Conservation (phyloP, 1,139 yeast genomes). For the Candida sp. region DNA sequence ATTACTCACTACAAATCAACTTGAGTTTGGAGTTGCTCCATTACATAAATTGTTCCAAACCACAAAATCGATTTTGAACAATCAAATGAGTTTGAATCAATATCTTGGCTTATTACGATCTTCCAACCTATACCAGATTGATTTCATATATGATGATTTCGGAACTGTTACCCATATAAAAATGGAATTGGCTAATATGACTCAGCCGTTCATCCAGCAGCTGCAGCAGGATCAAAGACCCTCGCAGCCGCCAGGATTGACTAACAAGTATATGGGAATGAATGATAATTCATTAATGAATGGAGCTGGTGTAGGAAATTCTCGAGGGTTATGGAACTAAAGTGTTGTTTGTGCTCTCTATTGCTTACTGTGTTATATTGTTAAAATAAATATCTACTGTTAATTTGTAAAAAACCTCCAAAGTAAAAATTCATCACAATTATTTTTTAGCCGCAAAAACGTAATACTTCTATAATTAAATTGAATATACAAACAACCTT, state of each 20-base stretch:
- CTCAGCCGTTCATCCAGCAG: conserved; percentile 3
- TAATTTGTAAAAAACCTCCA: no score
- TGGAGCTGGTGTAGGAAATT: conserved; percentile 8
- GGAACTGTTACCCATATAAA: conserved; percentile 46
- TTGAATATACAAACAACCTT: not conserved
- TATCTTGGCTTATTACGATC: conserved; percentile 35
- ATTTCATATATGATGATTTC: conserved; percentile 44
- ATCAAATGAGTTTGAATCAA: conserved; percentile 36
- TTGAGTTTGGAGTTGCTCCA: conserved; percentile 40
- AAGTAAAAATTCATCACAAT: not conserved
- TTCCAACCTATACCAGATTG: conserved; percentile 30
- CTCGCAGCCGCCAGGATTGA: conserved; percentile 10
- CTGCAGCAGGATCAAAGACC: conserved; percentile 7
- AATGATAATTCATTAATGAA: conserved; percentile 9
- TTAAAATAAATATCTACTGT: not conserved
- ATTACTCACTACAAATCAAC: conserved; percentile 27
- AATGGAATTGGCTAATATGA: conserved; percentile 9
- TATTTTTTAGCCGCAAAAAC: no score
- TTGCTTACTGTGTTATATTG: not conserved
- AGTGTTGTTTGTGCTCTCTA: conserved; percentile 1
- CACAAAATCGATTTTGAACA: conserved; percentile 24
- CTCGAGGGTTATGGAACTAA: conserved; percentile 16
- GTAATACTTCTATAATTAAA: not conserved
- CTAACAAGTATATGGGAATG: conserved; percentile 5
- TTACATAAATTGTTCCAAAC: conserved; percentile 29